Evolutionary conservation across 768 basidiomycete species (phyloP), one percentile per base, ranked within the genome.

Genomic region (Leccinum barrowsii): DNA sequence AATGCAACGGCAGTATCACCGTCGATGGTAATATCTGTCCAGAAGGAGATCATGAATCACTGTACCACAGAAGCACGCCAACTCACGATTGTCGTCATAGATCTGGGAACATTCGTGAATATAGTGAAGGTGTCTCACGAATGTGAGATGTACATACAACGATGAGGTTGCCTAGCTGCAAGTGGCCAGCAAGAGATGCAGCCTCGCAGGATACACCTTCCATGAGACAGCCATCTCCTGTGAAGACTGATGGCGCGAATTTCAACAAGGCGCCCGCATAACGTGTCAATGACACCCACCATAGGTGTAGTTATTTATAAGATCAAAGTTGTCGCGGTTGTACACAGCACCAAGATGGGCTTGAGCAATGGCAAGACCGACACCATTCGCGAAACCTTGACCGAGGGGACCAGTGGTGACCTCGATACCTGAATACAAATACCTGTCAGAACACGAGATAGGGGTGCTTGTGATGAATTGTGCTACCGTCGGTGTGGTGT

Each of bases 341-440:
- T 85, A 97, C 48, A 85, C 78, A n/a, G 93, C 93, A 49, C 79
- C 91, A 58, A 96, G 78, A 73, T 98, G 94, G 34, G 90, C 89
- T 75, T 95, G 90, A 21, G 91, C 94, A 57, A 96, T 93, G 54
- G 94, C 95, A 57, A 98, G 76, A 70, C 95, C 95, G 65, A 98
- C 93, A 60, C 85, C 93, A 70, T 94, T 96, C 62, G 89, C 85
- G 71, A 98, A 90, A 63, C 94, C 92, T 76, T 98, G 95, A 47
- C 95, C 95, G 32, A 98, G 86, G 61, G 95, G 95, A 55, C 95
- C 95, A 56, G 95, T 98, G 62, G 95, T 98, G 59, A 98, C 93
- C 76, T 92, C 90, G 50, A 92, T 81, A 59, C 86, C 85, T 86
- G 64, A 48, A 51, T 49, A 52, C 49, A 49, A 34, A 50, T 28